Evolutionary conservation across 2,329 filamentous ascomycete species (phyloP), one percentile per base, ranked within the genome.

Genomic region (Colletotrichum cuscutae): DNA sequence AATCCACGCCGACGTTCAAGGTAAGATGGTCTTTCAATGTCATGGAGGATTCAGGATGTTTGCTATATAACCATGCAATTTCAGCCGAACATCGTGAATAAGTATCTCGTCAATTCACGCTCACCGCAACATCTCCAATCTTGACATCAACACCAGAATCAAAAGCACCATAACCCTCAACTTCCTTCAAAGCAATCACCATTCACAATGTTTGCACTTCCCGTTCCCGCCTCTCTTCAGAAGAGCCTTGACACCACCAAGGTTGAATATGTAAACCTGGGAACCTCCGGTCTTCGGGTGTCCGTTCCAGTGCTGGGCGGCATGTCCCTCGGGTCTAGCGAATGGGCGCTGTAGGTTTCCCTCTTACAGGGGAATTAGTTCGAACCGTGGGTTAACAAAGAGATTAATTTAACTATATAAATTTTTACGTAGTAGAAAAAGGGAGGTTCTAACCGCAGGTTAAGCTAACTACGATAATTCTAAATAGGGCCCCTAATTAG

Each of bases 261-360:
- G 76, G 82, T 80, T 71, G 84, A 68, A 65, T 88, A 87, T 76
- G 82, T 84, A 76, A 82, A 85, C 63, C 83, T 75, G 5, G 74
- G 74, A 19, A 24, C 24, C 3, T 75, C 74, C 12, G 74, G 74
- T 5, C 74, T 75, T 8, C 58, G 62, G 1, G 61, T 68, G 5
- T 75, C 74, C 7, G 60, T 65, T 3, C 62, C 72, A 1, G 63
- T 75, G 1, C 59, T 74, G n/a, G 74, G 74, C 3, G 67, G 72
- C 46, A 75, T 75, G 74, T 74, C 71, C 4, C 62, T 75, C 19
- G 74, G 74, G 24, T 73, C 72, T 2, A 68, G 58, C 2, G 62
- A 74, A 30, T 75, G 74, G 74, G 59, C 53, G 12, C 35, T 61
- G 1, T 75, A 68, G 72, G 65, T 75, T n/a, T n/a, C n/a, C n/a